Percentiles rank a stretch among this genome's conserved stretches.
Conservation (phyloP, 2,329 filamentous ascomycete genomes). For the Clarireedia paspali region DNA sequence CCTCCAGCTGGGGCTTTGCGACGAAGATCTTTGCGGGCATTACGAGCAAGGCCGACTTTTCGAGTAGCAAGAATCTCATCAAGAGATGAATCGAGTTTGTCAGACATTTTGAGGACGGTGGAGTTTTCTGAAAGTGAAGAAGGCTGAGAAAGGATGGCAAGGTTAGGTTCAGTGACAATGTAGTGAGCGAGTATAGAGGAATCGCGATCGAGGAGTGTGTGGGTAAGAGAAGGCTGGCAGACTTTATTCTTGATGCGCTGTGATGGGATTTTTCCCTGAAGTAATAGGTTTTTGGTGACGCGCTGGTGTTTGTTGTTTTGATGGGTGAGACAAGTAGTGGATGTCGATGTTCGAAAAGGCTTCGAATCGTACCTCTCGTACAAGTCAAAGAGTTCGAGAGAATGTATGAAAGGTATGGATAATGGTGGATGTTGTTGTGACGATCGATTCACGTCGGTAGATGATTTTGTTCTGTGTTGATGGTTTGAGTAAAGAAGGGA, state of each 20-base stretch:
- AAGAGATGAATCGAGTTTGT: slow-evolving; percentile 93
- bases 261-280: slow-evolving; percentile 16
- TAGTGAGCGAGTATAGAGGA: slow-evolving; percentile 20
- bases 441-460: slow-evolving; percentile 8
- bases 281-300: slow-evolving; percentile 17
- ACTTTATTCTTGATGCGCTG: slow-evolving; percentile 22
- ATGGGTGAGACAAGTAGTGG: no score
- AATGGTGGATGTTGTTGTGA: slow-evolving; percentile 1
- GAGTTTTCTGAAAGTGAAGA: slow-evolving; percentile 20
- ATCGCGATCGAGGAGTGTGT: slow-evolving; percentile 15
- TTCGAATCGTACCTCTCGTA: no score
- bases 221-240: slow-evolving; percentile 22
- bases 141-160: slow-evolving; percentile 21
- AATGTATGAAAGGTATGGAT: neutral
- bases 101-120: slow-evolving; percentile 62
- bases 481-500: neutral
- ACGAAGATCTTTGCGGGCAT: slow-evolving; percentile 35
- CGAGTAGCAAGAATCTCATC: slow-evolving; percentile 86
- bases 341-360: no score
- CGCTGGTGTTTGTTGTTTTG: slow-evolving; percentile 1
- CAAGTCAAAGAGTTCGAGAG: no score
- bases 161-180: slow-evolving; percentile 27
- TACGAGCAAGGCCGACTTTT: slow-evolving; percentile 16
- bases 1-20: slow-evolving; percentile 70
- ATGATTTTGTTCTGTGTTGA: slow-evolving; percentile 12